Percentiles rank a stretch among this genome's conserved stretches.
Evolutionary conservation across 169 alveolate species (phyloP).

Genomic region (Plasmodium billcollinsi): DNA sequence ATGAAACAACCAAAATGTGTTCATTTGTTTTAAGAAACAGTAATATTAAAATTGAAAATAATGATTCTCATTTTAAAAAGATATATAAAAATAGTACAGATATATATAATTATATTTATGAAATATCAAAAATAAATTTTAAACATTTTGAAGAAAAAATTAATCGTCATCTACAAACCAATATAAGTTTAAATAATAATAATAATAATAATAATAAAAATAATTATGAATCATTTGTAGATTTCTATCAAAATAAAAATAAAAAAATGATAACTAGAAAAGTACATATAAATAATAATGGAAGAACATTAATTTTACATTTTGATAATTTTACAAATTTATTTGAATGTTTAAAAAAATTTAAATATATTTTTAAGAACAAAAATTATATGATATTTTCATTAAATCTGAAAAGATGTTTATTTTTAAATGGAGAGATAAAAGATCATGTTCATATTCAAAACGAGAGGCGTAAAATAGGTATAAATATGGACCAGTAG

Average conservation of each 20-base stretch:
- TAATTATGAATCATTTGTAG: slow-evolving; percentile 49
- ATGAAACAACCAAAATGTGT: slow-evolving; percentile 6
- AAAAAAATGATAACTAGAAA: slow-evolving; percentile 26
- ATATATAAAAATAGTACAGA: background rate
- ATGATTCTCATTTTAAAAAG: background rate
- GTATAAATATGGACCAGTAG: background rate
- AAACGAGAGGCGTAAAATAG: slow-evolving; percentile 2
- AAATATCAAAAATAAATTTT: slow-evolving; percentile 55
- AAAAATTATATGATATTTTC: slow-evolving; percentile 71
- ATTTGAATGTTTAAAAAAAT: slow-evolving; percentile 54
- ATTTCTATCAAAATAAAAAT: slow-evolving; percentile 72
- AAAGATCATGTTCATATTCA: slow-evolving; percentile 51
- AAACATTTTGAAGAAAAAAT: slow-evolving; percentile 36
- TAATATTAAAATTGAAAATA: slow-evolving; percentile 46
- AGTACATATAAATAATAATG: slow-evolving; percentile 44
- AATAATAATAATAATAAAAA: slow-evolving; percentile 17
- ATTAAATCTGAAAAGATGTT: slow-evolving; percentile 51
- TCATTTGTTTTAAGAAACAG: slow-evolving; percentile 46
- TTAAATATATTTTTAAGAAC: slow-evolving; percentile 55
- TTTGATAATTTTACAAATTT: slow-evolving; percentile 53
- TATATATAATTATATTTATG: slow-evolving; percentile 53
- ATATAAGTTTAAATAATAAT: slow-evolving; percentile 12
- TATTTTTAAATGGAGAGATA: slow-evolving; percentile 32
- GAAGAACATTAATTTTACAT: slow-evolving; percentile 64
- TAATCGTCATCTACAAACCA: slow-evolving; percentile 14